A percentile compares a stretch with the other conserved stretches of the same genome.
Conservation (phyloP, 352 stramenopile genomes). For the Globisporangium perplexum region DNA sequence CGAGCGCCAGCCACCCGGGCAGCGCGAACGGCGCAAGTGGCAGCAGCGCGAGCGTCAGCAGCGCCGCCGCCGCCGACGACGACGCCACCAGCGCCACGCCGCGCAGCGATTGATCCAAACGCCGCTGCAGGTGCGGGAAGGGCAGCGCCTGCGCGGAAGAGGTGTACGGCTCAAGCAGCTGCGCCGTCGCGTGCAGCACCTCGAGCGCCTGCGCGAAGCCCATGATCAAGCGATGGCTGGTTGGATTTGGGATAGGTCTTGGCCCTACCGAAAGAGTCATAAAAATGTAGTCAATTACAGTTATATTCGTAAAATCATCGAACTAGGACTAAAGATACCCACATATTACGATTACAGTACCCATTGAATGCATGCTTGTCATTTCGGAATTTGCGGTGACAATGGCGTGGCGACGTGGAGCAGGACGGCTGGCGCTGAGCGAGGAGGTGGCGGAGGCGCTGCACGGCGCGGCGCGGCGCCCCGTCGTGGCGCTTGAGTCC, state of each 20-base stretch:
- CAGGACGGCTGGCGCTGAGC: constrained; percentile 34
- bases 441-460: constrained; percentile 51
- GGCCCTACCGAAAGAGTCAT: no score
- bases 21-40: constrained; percentile 31
- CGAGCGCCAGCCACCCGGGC: constrained; percentile 19
- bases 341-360: background rate
- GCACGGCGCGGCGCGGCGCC: constrained; percentile 30
- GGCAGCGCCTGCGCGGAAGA: constrained; percentile 5
- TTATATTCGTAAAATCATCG: no score
- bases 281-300: no score
- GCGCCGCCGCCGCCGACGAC: constrained; percentile 1
- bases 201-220: constrained; percentile 42
- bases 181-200: constrained; percentile 37
- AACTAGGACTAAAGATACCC: background rate
- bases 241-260: no score
- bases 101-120: constrained; percentile 44
- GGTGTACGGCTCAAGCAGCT: background rate
- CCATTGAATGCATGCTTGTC: no score
- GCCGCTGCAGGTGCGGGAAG: constrained; percentile 45
- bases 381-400: background rate
- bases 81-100: constrained; percentile 32
- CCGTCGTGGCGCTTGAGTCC: constrained; percentile 95
- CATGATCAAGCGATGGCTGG: no score
- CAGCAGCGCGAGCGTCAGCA: constrained; percentile 21
- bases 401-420: constrained; percentile 38